phyloP scores from a whole-genome alignment of 2,329 filamentous ascomycete genomes.

The Pseudocercospora fuligena region DNA sequence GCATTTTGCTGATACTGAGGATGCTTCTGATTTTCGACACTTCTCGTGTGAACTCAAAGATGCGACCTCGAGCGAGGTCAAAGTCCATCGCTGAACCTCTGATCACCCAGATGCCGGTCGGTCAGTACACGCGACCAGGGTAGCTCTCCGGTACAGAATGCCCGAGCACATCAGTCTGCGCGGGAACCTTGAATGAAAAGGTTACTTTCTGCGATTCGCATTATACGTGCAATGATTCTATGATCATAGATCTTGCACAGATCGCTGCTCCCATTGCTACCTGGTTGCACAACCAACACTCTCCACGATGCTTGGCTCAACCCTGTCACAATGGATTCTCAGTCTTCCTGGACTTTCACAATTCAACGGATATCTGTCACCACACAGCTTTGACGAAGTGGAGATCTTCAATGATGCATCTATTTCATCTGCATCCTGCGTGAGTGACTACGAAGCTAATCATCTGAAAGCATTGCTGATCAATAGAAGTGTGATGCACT shows the following conservation, averaged over 20 bases:
- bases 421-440: constrained; percentile 12
- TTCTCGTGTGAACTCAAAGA: no score
- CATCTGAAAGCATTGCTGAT: not conserved
- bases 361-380: not conserved
- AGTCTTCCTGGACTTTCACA: constrained; percentile 1
- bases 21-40: no score
- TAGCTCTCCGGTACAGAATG: not conserved
- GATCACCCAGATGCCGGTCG: not conserved
- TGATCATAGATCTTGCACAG: not conserved
- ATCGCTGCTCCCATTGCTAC: no score
- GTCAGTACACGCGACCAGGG: not conserved
- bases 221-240: not conserved
- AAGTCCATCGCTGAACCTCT: not conserved
- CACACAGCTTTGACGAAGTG: not conserved
- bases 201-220: not conserved
- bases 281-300: no score
- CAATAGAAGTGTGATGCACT: constrained; percentile 14
- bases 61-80: no score
- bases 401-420: constrained; percentile 6
- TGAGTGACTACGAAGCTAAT: not conserved
- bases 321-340: not conserved
- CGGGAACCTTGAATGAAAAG: not conserved
- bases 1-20: not conserved
- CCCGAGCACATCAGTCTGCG: not conserved
- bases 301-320: not conserved